Evolutionary conservation across 2,329 filamentous ascomycete species (phyloP).

Genomic region (Didymella arachidicola): DNA sequence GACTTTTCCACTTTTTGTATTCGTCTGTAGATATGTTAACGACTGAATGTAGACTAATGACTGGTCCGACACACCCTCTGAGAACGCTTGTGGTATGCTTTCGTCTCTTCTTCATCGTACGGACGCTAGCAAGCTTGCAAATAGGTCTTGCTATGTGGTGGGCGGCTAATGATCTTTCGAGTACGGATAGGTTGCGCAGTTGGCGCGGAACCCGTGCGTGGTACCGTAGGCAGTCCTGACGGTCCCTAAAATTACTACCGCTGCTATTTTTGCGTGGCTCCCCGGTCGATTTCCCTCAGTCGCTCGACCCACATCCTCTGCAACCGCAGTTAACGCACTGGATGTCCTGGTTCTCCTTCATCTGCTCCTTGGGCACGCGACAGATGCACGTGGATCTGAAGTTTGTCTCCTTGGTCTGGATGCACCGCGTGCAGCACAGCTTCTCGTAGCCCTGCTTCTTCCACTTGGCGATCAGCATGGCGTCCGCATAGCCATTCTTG

Average conservation of each 20-base stretch:
- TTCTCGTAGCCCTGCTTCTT: slow-evolving; percentile 99
- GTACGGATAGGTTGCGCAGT: not conserved
- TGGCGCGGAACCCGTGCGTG: not conserved
- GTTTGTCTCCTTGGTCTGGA: slow-evolving; percentile 99
- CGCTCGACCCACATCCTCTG: slow-evolving; percentile 84
- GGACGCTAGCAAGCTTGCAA: not conserved
- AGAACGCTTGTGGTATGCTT: slow-evolving; percentile 3
- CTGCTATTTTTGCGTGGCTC: not conserved
- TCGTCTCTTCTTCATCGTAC: not conserved
- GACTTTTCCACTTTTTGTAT: slow-evolving; percentile 24
- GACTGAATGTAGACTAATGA: slow-evolving; percentile 25
- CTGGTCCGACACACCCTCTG: slow-evolving; percentile 34
- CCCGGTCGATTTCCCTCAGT: slow-evolving; percentile 59
- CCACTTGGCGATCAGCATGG: slow-evolving; percentile 98
- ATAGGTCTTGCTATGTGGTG: not conserved
- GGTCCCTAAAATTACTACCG: not conserved
- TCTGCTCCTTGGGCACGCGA: slow-evolving; percentile 84
- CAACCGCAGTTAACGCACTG: slow-evolving; percentile 97
- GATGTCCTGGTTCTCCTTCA: slow-evolving; percentile 89
- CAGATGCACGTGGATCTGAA: slow-evolving; percentile 98
- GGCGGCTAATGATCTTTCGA: not conserved
- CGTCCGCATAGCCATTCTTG: slow-evolving; percentile 96
- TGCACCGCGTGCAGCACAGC: slow-evolving; percentile 93
- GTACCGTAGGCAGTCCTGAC: not conserved
- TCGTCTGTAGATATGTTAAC: slow-evolving; percentile 41